Evolutionary conservation across 2,329 filamentous ascomycete genomes (phyloP), one percentile per base, ranked within the genome.

Genomic region (Fusarium lyarnte): DNA sequence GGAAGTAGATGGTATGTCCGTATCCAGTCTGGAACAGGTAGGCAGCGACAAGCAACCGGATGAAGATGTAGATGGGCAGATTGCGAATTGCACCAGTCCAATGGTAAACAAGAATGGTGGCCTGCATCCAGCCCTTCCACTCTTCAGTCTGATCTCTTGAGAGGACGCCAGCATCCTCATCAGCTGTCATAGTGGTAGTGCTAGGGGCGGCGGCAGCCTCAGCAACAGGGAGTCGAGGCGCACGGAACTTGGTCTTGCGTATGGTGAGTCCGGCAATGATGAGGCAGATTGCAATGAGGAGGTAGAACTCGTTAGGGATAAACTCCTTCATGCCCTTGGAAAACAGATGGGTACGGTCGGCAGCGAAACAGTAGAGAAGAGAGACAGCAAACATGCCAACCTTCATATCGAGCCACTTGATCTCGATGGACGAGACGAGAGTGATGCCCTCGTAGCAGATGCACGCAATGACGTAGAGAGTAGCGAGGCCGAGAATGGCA

Each of bases 61-160:
- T 81, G 57, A 88, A 79, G 73, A 88, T 84, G 79, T 90, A 89
- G 36, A 89, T 83, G 75, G 85, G 85, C 8, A 88, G 78, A 5
- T 68, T 64, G 8, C 19, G 81, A 76, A 67, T 87, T 11, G 85
- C 86, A 25, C 86, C 84, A 38, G 88, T 87, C 78, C 89, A 91
- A 67, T 90, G 86, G 74, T 90, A 91, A 17, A 89, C 80, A 8
- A 85, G 74, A 51, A 85, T 81, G 23, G 85, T 79, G 19, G 84
- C 83, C 70, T 91, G 89, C 87, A 92, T 89, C 84, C 88, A 87
- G 5, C 90, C 90, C 80, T 91, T 92, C 85, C 89, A 90, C 77
- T 92, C 90, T 68, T 91, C 85, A 0, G 87, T 88, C 72, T 91
- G 88, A 49, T 86, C 82, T 55, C 89, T 84, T 2, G 86, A 78